phyloP scores from a whole-genome alignment of 192 early-diverging fungal genomes.

The Cetraspora pellucida region DNA sequence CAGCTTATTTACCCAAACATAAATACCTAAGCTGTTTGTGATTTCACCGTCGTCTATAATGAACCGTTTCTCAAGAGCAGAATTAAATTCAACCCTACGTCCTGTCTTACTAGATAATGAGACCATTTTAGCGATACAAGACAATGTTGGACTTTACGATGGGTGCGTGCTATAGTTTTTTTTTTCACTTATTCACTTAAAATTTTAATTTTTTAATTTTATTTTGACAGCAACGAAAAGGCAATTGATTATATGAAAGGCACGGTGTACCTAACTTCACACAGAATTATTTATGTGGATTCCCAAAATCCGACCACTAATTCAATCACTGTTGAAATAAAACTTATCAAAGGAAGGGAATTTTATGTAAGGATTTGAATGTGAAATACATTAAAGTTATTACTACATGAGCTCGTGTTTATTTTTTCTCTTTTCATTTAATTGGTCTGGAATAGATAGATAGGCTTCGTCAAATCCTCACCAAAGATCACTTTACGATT shows the following conservation, averaged over 20 bases:
- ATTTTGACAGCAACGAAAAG: conserved; percentile 54
- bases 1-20: too few relatives aligned
- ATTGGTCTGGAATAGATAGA: conserved; percentile 23
- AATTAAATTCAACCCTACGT: conserved; percentile 52
- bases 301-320: conserved; percentile 52
- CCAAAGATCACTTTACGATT: conserved; percentile 48
- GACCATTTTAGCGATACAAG: conserved; percentile 58
- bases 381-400: neutral
- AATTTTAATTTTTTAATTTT: neutral
- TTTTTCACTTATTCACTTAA: conserved; percentile 16
- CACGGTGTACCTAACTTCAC: conserved; percentile 70
- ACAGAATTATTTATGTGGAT: conserved; percentile 83
- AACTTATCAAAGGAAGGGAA: conserved; percentile 47
- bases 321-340: conserved; percentile 60
- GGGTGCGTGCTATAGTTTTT: conserved; percentile 46
- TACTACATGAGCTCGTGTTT: neutral
- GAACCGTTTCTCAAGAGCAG: conserved; percentile 49
- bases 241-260: conserved; percentile 71
- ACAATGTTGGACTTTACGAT: conserved; percentile 71
- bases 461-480: conserved; percentile 63
- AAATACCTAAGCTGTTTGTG: too few relatives aligned
- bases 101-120: conserved; percentile 59
- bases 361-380: conserved; percentile 47
- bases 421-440: neutral
- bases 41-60: conserved; percentile 34